Percentiles rank a stretch among this genome's conserved stretches.
Conservation (phyloP, 2,329 filamentous ascomycete genomes). For the Mycosphaerelloides madeirae region DNA sequence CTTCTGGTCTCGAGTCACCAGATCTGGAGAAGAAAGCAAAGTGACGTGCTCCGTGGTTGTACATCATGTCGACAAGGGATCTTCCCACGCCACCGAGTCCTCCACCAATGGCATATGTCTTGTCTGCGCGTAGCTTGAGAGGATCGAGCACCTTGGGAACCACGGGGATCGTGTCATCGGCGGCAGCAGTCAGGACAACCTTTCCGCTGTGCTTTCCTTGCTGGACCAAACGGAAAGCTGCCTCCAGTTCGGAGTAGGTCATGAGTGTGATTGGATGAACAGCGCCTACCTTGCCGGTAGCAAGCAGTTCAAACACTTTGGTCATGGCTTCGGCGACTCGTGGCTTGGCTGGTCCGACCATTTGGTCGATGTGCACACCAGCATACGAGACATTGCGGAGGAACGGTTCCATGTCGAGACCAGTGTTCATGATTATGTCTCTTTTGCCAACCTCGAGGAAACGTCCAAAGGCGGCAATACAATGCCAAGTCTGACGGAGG, state of each 20-base stretch:
- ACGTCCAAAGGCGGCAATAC: constrained; percentile 29
- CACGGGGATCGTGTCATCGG: constrained; percentile 2
- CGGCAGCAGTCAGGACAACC: constrained; percentile 5
- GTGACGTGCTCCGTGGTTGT: constrained; percentile 1
- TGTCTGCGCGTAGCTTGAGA: neutral
- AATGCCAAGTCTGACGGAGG: constrained; percentile 25
- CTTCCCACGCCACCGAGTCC: constrained; percentile 5
- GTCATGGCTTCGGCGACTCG: neutral
- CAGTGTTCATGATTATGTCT: constrained; percentile 17
- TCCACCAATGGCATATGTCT: constrained; percentile 5
- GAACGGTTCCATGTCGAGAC: constrained; percentile 14
- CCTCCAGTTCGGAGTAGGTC: constrained; percentile 13
- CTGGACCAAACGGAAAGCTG: constrained; percentile 15
- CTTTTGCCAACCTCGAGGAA: constrained; percentile 28
- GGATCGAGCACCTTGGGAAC: neutral
- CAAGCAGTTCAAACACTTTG: neutral
- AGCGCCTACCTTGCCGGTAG: neutral
- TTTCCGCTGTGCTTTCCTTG: constrained; percentile 14
- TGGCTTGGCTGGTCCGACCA: neutral
- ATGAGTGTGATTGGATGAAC: constrained; percentile 2
- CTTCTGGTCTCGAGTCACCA: neutral
- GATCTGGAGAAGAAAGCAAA: constrained; percentile 3
- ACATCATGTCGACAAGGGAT: neutral
- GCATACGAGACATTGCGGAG: constrained; percentile 10
- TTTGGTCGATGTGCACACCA: constrained; percentile 8